Conservation (phyloP, 2,329 filamentous ascomycete genomes). For the Aaosphaeria arxii region DNA sequence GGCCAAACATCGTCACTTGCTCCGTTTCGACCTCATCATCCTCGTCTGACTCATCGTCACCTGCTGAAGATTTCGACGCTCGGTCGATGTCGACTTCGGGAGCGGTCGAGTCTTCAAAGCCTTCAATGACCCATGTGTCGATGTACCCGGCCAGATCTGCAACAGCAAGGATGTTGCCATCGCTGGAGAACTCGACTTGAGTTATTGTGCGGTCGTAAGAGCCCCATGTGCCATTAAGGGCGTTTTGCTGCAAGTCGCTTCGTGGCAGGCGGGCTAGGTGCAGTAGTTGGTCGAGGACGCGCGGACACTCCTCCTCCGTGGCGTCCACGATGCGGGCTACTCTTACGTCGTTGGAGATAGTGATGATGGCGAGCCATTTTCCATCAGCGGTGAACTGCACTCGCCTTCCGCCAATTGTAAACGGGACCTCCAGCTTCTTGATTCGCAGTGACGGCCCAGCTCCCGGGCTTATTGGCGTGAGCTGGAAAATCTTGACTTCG, state of each 20-base stretch:
- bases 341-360: constrained; percentile 44
- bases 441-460: constrained; percentile 64
- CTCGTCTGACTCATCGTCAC: constrained; percentile 36
- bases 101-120: constrained; percentile 50
- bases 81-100: constrained; percentile 39
- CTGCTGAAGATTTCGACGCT: constrained; percentile 19
- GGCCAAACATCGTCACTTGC: constrained; percentile 52
- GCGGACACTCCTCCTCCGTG: constrained; percentile 38
- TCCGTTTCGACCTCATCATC: constrained; percentile 44
- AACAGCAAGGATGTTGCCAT: constrained; percentile 74
- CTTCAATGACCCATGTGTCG: constrained; percentile 77
- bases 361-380: constrained; percentile 63
- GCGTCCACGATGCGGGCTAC: constrained; percentile 47
- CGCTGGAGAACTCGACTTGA: constrained; percentile 72
- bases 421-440: constrained; percentile 65
- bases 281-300: constrained; percentile 35
- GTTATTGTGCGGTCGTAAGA: constrained; percentile 74
- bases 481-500: constrained; percentile 74
- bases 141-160: constrained; percentile 82
- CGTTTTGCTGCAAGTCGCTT: constrained; percentile 19
- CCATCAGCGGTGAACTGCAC: constrained; percentile 69
- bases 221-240: constrained; percentile 64
- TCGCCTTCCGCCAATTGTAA: constrained; percentile 64
- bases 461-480: constrained; percentile 53
- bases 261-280: constrained; percentile 39